Evolutionary conservation across 768 basidiomycete genomes (phyloP).

Genomic region (Astraeus odoratus): DNA sequence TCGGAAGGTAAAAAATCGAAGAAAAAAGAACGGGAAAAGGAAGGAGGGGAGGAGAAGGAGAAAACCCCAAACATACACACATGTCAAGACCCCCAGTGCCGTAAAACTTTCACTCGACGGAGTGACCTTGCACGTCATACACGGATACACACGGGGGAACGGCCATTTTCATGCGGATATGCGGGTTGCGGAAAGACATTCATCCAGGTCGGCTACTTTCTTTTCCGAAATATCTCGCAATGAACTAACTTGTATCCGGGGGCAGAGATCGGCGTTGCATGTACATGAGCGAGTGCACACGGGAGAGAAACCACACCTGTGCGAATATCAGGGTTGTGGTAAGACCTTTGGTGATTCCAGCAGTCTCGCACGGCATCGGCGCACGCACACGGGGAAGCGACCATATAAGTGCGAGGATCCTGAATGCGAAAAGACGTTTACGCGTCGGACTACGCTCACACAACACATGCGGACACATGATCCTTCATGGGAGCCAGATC

Average conservation of each 20-base stretch:
- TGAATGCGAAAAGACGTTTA: slow-evolving; percentile 82
- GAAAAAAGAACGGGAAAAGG: slow-evolving; percentile 25
- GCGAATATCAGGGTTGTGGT: slow-evolving; percentile 82
- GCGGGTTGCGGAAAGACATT: slow-evolving; percentile 82
- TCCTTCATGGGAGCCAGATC: slow-evolving; percentile 79
- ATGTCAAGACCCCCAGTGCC: slow-evolving; percentile 68
- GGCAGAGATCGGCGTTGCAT: slow-evolving; percentile 79
- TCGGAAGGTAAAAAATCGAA: slow-evolving; percentile 20
- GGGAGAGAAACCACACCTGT: slow-evolving; percentile 87
- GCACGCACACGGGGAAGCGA: slow-evolving; percentile 82
- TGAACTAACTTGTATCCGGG: slow-evolving; percentile 12
- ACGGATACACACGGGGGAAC: slow-evolving; percentile 87
- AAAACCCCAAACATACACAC: slow-evolving; percentile 45
- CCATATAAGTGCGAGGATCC: slow-evolving; percentile 83
- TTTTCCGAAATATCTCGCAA: slow-evolving; percentile 1
- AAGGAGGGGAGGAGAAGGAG: slow-evolving; percentile 34
- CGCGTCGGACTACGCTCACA: slow-evolving; percentile 76
- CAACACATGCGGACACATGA: slow-evolving; percentile 87
- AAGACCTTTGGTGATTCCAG: slow-evolving; percentile 91
- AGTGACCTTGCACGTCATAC: slow-evolving; percentile 83
- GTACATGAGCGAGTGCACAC: slow-evolving; percentile 89
- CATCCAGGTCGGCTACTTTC: slow-evolving; percentile 59
- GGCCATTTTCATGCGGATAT: slow-evolving; percentile 72
- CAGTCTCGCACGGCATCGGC: slow-evolving; percentile 83
- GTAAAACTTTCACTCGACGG: slow-evolving; percentile 74